A percentile compares a stretch with the other conserved stretches of the same genome.
phyloP scores from a whole-genome alignment of 78 protist species.

The Dictyostelium purpureum region DNA sequence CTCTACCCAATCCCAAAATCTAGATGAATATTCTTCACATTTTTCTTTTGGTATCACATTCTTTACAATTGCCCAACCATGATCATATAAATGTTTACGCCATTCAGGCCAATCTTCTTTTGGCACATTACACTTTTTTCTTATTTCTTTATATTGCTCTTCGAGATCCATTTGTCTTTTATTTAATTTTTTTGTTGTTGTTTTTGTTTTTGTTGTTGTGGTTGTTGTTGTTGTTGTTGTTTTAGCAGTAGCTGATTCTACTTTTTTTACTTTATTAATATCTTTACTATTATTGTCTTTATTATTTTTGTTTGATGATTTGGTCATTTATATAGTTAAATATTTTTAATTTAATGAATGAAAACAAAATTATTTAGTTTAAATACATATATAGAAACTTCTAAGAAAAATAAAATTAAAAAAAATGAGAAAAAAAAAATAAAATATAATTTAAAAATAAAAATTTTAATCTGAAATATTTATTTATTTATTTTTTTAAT shows the following conservation, averaged over 20 bases:
- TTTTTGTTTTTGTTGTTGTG: not conserved
- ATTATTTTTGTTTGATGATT: not conserved
- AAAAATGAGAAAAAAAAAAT: no score
- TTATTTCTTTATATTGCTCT: not conserved
- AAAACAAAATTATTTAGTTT: no score
- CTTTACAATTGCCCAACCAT: constrained; percentile 65
- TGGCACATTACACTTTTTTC: constrained; percentile 27
- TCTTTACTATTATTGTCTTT: not conserved
- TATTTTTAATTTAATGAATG: no score
- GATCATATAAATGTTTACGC: constrained; percentile 37
- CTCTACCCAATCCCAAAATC: constrained; percentile 60
- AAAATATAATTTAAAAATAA: no score
- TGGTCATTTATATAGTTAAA: no score
- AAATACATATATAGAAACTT: no score
- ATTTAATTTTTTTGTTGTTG: not conserved
- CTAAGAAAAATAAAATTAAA: no score
- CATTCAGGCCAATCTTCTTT: constrained; percentile 54
- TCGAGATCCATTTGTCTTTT: not conserved
- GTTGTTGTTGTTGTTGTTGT: not conserved
- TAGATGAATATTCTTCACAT: not conserved
- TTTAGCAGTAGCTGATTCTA: not conserved
- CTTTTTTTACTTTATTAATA: not conserved
- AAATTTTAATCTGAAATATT: no score
- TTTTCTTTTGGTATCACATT: not conserved
- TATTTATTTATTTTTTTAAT: no score